Evolutionary conservation across 768 basidiomycete genomes (phyloP), one percentile per base, ranked within the genome.

Genomic region (Pisolithus marmoratus): DNA sequence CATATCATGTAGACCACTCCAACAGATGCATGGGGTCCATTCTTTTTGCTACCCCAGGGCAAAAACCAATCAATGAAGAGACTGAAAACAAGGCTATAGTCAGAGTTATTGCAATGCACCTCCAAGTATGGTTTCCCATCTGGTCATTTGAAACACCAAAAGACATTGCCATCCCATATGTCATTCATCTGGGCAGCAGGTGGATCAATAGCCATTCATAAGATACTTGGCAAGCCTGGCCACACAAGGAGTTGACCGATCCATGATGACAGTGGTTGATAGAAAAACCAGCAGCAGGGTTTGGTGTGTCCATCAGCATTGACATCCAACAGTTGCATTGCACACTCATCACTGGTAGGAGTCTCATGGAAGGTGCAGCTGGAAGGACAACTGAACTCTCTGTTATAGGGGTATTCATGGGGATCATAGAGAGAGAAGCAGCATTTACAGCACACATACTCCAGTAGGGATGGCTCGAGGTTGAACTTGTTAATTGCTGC

Each of bases 11-110:
- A 68, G 3, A 75, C 62, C 2, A 57, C 58, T 1, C 67, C 64
- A 22, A 57, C 46, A 1, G 62, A 64, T 5, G 44, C 58, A 2
- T 43, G 53, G 40, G 65, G 60, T 15, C 67, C 67, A 50, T 65
- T 64, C 53, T 62, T 65, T 50, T 71, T 69, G 38, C 67, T 70
- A 5, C 57, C 53, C 38, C 54, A 67, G 2, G 66, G 69, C 60
- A 70, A 71, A 51, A 70, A 71, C 69, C 69, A 71, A 49, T 72
- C 68, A 50, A 69, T 54, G 53, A 64, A 71, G 6, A 70, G 24
- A 7, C 60, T 58, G 60, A 69, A 71, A 1, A 61, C 52, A 2
- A 67, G 53, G 51, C 60, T 42, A 1, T 55, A 57, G 26, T 68
- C 45, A 24, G 45, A 17, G 24, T 68, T 19, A 12, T 43, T 45